Conservation (phyloP, 2,329 filamentous ascomycete species). For the Verticillium tricorpus region DNA sequence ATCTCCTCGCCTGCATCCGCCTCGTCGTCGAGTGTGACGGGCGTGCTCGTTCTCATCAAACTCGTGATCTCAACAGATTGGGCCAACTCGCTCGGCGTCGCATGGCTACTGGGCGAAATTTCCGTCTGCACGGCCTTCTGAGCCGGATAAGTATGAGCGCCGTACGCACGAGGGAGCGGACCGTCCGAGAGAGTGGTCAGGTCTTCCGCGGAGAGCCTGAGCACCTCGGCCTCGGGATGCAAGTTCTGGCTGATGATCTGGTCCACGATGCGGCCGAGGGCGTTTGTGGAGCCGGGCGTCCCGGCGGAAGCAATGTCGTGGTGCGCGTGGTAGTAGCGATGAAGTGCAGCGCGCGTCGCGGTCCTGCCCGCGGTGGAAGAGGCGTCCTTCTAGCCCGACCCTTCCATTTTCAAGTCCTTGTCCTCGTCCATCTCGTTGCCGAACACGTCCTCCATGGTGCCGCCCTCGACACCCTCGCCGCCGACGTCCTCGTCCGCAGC, state of each 20-base stretch:
- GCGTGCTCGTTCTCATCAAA: neutral
- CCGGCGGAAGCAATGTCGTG: too few species aligned
- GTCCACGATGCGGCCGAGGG: neutral
- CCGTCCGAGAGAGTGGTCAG: neutral
- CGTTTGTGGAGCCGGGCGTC: neutral
- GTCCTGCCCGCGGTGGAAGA: neutral
- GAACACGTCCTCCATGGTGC: slow-evolving; percentile 51
- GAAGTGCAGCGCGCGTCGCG: neutral
- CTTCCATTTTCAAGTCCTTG: slow-evolving; percentile 46
- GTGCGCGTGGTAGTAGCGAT: neutral
- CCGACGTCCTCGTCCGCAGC: slow-evolving; percentile 34
- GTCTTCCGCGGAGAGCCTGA: neutral
- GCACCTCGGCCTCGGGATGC: neutral
- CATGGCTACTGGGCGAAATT: neutral
- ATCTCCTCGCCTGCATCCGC: neutral
- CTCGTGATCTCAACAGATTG: neutral
- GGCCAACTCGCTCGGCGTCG: neutral
- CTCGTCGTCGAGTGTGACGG: neutral
- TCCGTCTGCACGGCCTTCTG: neutral
- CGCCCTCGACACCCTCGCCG: slow-evolving; percentile 43
- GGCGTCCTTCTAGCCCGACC: slow-evolving; percentile 1
- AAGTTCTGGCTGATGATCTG: neutral
- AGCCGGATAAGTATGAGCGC: neutral
- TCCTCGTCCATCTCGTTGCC: slow-evolving; percentile 51
- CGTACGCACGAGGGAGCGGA: neutral